Percentiles rank a stretch among this genome's conserved stretches.
Evolutionary conservation across 129 eudicot species (phyloP).

Genomic region (Centaurea solstitialis): DNA sequence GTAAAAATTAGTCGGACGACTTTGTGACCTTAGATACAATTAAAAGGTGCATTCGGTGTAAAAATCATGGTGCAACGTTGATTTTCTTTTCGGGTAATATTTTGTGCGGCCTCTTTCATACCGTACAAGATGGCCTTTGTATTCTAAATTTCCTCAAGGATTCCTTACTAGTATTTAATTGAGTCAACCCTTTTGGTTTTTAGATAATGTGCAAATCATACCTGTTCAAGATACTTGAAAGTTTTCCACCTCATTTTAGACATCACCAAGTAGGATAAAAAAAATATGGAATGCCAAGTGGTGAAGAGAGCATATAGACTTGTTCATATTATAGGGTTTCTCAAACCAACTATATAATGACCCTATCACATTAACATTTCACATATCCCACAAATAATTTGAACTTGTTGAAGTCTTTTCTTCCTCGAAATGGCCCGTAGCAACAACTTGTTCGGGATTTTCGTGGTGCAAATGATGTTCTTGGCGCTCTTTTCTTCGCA

Average conservation of each 20-base stretch:
- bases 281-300: neutral
- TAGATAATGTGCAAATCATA: conserved; percentile 15
- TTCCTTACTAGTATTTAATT: neutral
- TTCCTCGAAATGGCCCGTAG: conserved; percentile 6
- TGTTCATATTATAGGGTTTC: neutral
- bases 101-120: neutral
- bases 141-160: neutral
- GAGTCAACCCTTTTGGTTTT: neutral
- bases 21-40: too few species aligned
- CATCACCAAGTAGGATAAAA: neutral
- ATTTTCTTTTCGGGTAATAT: neutral
- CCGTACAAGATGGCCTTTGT: neutral
- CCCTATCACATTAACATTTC: conserved; percentile 3
- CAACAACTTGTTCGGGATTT: conserved; percentile 3
- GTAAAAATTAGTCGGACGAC: too few species aligned
- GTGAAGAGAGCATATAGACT: neutral
- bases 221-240: neutral
- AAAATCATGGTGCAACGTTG: neutral
- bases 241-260: conserved; percentile 1
- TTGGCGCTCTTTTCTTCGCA: conserved; percentile 14
- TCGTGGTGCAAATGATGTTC: conserved; percentile 22
- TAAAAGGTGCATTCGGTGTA: neutral
- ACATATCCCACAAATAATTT: conserved; percentile 13
- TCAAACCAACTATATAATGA: conserved; percentile 2
- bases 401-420: neutral